Base-by-base conservation (phyloP, 768 basidiomycete genomes). In the Butyriboletus loyo region DNA sequence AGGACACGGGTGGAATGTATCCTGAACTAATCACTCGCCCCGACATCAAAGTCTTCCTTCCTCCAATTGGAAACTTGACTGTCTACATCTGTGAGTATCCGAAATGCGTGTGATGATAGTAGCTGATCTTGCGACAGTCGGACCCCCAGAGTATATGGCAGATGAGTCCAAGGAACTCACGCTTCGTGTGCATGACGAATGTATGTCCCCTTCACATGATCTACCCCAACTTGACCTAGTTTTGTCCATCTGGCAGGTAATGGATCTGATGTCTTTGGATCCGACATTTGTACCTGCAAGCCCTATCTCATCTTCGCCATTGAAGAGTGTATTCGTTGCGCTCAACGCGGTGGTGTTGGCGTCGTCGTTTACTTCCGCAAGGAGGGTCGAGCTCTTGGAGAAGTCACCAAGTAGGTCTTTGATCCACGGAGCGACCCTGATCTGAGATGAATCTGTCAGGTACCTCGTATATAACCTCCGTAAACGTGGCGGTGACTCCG, bases 401-500 rank as follows among this genome's bases (percentile, higher is more conserved):
- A 98, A 70, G 93, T 96, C 13, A 92, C 91, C 40, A 93, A 92
- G 83, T 89, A 61, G 56, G 77, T 74, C 28, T 44, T 22, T 5
- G 9, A n/a, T 39, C 30, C 45, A 19, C 40, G 25, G 32, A 40
- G 8, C 9, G 24, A 17, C 19, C 8, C 41, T 40, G 32, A 31
- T 49, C 19, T 35, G 28, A 54, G 14, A 51, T 13, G 31, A 38
- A 54, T 36, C 39, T 22, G 22, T 35, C 53, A 91, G 85, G 62
- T 92, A 94, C 71, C 82, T 96, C 42, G 95, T 98, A 7, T 98
- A 98, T 72, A 98, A 98, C 73, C 81, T 94, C 10, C 87, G 96
- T 53, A 98, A 98, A 72, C 87, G 96, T 39, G 90, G 88, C 4
- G 94, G 93, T 7, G 96, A 98, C 71, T 84, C 83, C 1, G 96